Evolutionary conservation across 2,329 filamentous ascomycete genomes (phyloP), one percentile per base, ranked within the genome.

Genomic region (Botryotinia calthae): DNA sequence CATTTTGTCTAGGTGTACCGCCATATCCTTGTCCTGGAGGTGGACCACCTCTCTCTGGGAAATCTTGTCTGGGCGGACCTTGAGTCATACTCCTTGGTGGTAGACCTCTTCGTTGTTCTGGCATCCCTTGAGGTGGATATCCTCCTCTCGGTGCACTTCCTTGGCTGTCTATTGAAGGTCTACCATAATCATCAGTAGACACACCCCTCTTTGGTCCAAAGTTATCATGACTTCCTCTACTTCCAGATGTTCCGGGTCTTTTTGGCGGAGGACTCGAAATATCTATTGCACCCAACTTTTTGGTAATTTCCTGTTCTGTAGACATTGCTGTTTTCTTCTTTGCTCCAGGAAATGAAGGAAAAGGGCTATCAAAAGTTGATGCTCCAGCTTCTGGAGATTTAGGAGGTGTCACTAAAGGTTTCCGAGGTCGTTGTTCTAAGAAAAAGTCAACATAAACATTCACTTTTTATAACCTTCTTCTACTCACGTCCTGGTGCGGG

Each of bases 311-410:
- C 61, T 77, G 76, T 73, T 83, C 84, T 79, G 76, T 81, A 78
- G 48, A 81, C 79, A 82, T 82, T 80, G 72, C 80, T 76, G 74
- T 81, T 79, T 78, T 86, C 80, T 83, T 79, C 78, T 81, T 75
- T 75, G 79, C 76, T 77, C 82, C 74, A 80, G 81, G 81, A 67
- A 82, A 85, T 8, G 82, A 78, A 40, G 85, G 85, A 72, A 87
- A 87, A 4, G 85, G 85, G 75, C 84, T 85, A 72, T 87, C 86
- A 80, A 83, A 86, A 42, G 81, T 74, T 16, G 63, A 42, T 56
- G 34, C 3, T 56, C 80, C 71, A 40, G 77, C 78, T 59, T 82
- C 80, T 62, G 83, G 81, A 48, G 82, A 84, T 65, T 80, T 80
- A 5, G 81, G 82, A 31, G 80, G 79, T 70, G 77, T 77, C 74